A percentile compares a stretch with the other conserved stretches of the same genome.
phyloP scores from a whole-genome alignment of 2,329 filamentous ascomycete species.

The Tolypocladium endophyticum region DNA sequence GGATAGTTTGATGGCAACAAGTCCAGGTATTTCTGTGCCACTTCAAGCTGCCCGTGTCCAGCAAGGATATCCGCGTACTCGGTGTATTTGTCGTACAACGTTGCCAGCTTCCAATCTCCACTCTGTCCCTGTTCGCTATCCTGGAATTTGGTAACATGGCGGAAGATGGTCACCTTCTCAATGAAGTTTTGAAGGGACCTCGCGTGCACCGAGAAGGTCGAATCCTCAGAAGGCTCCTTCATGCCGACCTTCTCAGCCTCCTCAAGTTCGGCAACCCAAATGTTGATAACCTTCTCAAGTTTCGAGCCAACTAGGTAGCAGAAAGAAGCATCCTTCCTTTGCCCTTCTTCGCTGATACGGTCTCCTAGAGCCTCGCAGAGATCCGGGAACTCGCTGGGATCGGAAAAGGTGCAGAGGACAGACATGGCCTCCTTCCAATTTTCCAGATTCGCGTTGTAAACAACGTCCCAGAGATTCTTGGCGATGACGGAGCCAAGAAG shows the following conservation, averaged over 20 bases:
- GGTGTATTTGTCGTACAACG: conserved; percentile 87
- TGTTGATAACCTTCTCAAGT: conserved; percentile 89
- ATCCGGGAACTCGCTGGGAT: conserved; percentile 83
- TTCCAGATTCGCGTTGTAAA: conserved; percentile 85
- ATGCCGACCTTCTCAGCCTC: conserved; percentile 71
- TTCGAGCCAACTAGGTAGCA: conserved; percentile 95
- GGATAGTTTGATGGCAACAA: conserved; percentile 76
- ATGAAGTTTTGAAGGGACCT: conserved; percentile 85
- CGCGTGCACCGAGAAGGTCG: conserved; percentile 85
- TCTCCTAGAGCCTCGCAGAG: conserved; percentile 93
- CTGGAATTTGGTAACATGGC: conserved; percentile 82
- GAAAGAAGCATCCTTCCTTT: conserved; percentile 86
- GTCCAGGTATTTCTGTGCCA: conserved; percentile 85
- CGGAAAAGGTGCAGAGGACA: conserved; percentile 88
- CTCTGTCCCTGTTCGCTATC: conserved; percentile 63
- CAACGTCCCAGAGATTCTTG: conserved; percentile 96
- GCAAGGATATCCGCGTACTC: conserved; percentile 96
- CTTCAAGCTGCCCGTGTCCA: conserved; percentile 73
- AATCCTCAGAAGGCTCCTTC: conserved; percentile 59
- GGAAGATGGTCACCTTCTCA: conserved; percentile 96
- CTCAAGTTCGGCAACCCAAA: conserved; percentile 85
- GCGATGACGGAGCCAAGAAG: conserved; percentile 83
- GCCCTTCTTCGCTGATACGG: conserved; percentile 66
- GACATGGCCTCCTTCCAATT: conserved; percentile 99
- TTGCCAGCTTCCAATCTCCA: conserved; percentile 78